phyloP scores from a whole-genome alignment of 805 yeast genomes.

The Candida suzukii region DNA sequence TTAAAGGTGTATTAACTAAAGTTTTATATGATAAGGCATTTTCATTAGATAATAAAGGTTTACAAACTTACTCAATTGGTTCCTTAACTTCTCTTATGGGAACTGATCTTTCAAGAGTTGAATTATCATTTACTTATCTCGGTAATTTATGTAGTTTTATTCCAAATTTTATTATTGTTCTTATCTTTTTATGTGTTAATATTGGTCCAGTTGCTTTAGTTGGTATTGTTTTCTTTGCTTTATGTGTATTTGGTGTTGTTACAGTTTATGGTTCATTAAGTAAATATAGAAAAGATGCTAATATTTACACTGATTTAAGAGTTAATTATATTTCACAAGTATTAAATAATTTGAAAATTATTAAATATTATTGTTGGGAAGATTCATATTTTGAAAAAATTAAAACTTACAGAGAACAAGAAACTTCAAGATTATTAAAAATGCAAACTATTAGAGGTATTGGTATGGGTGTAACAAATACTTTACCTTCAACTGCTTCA shows the following conservation, averaged over 20 bases:
- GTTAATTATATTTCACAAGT: constrained; percentile 74
- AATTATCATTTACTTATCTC: constrained; percentile 62
- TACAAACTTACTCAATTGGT: constrained; percentile 59
- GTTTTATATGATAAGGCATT: constrained; percentile 63
- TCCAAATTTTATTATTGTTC: constrained; percentile 49
- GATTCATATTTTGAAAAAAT: constrained; percentile 59
- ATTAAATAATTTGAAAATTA: constrained; percentile 66
- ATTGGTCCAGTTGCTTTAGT: constrained; percentile 69
- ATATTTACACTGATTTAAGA: constrained; percentile 63
- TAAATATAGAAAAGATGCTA: constrained; percentile 44
- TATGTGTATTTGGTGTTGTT: constrained; percentile 42
- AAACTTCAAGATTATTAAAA: constrained; percentile 48
- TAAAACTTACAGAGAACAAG: constrained; percentile 46
- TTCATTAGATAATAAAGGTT: constrained; percentile 51
- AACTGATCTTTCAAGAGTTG: constrained; percentile 75
- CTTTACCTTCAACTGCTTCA: constrained; percentile 63
- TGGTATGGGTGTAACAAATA: constrained; percentile 49
- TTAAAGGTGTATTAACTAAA: constrained; percentile 62
- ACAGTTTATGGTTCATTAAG: constrained; percentile 44
- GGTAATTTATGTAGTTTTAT: constrained; percentile 62
- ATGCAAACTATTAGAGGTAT: constrained; percentile 59
- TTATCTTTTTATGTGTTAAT: constrained; percentile 58
- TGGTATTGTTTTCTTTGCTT: constrained; percentile 51
- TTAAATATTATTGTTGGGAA: constrained; percentile 91
- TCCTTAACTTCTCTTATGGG: constrained; percentile 72